Conservation (phyloP, 768 basidiomycete species). For the Cystobasidium onofrii region DNA sequence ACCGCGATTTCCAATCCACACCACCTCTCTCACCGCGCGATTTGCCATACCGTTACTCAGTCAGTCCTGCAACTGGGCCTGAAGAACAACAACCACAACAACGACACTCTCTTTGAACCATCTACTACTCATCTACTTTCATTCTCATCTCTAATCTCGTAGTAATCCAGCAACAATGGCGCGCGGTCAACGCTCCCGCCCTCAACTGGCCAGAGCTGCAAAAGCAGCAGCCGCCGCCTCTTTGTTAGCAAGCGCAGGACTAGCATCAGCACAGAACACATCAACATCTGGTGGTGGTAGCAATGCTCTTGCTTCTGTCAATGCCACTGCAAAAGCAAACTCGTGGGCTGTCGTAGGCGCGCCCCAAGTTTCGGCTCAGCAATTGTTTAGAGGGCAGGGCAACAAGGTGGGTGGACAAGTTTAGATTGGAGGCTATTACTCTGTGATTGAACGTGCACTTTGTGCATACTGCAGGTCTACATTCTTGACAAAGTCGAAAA, state of each 20-base stretch:
- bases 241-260: background rate
- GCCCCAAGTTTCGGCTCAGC: constrained; percentile 67
- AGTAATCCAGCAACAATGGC: background rate
- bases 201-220: background rate
- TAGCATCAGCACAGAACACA: background rate
- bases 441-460: too few species aligned
- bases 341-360: constrained; percentile 56
- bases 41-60: too few species aligned
- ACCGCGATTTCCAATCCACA: too few species aligned
- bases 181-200: background rate
- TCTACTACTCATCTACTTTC: too few species aligned
- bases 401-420: background rate
- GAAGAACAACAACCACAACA: too few species aligned
- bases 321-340: constrained; percentile 25
- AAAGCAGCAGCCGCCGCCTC: background rate
- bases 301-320: background rate
- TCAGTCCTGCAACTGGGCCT: too few species aligned
- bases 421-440: background rate
- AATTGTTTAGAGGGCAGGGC: constrained; percentile 58
- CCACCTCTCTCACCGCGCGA: too few species aligned
- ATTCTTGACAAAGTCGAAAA: constrained; percentile 70
- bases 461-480: constrained; percentile 56
- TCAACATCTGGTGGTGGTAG: background rate
- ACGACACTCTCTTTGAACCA: too few species aligned
- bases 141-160: too few species aligned